Evolutionary conservation across 306 rosid species (phyloP), one percentile per base, ranked within the genome.

Genomic region (Oemleria cerasiformis): DNA sequence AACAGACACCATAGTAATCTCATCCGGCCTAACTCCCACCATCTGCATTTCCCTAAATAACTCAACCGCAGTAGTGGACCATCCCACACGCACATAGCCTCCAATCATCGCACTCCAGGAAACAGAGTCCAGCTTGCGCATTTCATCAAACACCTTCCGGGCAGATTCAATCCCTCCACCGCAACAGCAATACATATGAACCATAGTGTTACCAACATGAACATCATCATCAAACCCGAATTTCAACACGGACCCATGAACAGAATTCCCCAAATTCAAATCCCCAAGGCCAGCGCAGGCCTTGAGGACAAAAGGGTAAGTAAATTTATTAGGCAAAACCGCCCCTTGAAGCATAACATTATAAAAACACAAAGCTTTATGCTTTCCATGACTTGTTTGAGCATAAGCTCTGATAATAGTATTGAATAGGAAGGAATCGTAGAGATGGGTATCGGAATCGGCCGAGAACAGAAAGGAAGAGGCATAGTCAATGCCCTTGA

Each of bases 91-190:
- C 10, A 83, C 96, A 71, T 68, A 90, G 41, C 98, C 98, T 0
- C 92, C 97, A 60, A 93, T 87, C 92, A 93, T 88, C 10, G 97
- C 93, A 74, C 96, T 93, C 97, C 98, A 93, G 1, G 97, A 81
- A 9, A 93, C 92, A 15, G 90, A 84, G 67, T 93, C 93, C 65
- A 16, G 17, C 75, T 69, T 81, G 3, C 87, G 75, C 84, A 82
- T 84, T 77, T 81, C 89, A 72, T 88, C 98, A 25, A 90, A 93
- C 88, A 93, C 73, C 78, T 84, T 90, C 49, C 85, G 64, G 0
- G 96, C 98, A 81, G 40, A 45, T 36, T 66, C 78, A 58, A 84
- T 60, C 73, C 90, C 97, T 19, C 77, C 84, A 4, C 62, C 44
- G 68, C 88, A 73, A 9, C 92, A 82, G 38, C 88, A 81, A 17